These are phyloP conservation scores for Myochromella boudieri DNA, from an alignment of 768 basidiomycete species.

Conservation along the genomic window DNA sequence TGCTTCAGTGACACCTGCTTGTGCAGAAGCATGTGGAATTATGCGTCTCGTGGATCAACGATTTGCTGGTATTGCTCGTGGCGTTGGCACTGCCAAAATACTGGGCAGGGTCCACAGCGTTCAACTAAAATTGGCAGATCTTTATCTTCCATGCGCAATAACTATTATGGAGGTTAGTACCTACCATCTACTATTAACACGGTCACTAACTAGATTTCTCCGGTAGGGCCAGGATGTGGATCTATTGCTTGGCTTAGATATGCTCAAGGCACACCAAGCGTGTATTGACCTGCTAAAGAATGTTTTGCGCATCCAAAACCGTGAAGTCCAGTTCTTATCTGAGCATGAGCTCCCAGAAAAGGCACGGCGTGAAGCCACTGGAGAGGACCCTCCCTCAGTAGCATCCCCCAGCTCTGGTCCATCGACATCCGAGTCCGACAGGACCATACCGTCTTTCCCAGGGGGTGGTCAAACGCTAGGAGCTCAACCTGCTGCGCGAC, in stretches of 20 bases:
- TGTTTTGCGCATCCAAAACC: constrained; percentile 88
- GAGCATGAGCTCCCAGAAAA: constrained; percentile 95
- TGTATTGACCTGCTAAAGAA: constrained; percentile 91
- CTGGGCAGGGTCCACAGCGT: constrained; percentile 93
- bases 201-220: neutral
- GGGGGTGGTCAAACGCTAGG: constrained; percentile 69
- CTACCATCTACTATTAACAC: neutral
- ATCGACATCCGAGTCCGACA: constrained; percentile 9
- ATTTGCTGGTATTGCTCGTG: constrained; percentile 86
- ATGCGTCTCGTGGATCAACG: constrained; percentile 92
- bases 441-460: constrained; percentile 47
- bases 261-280: constrained; percentile 97
- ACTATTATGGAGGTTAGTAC: constrained; percentile 88
- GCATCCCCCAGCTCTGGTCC: constrained; percentile 21
- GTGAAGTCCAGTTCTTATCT: constrained; percentile 84
- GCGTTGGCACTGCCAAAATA: constrained; percentile 94
- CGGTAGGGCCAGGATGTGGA: constrained; percentile 85
- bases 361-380: constrained; percentile 39
- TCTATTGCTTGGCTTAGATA: constrained; percentile 97
- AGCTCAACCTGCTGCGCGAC: constrained; percentile 21
- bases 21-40: constrained; percentile 88
- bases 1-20: constrained; percentile 80
- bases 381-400: constrained; percentile 23
- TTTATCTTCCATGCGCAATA: constrained; percentile 87
- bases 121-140: constrained; percentile 83